phyloP scores from a whole-genome alignment of 78 protist genomes.

The Dictyostelium discoideum region DNA sequence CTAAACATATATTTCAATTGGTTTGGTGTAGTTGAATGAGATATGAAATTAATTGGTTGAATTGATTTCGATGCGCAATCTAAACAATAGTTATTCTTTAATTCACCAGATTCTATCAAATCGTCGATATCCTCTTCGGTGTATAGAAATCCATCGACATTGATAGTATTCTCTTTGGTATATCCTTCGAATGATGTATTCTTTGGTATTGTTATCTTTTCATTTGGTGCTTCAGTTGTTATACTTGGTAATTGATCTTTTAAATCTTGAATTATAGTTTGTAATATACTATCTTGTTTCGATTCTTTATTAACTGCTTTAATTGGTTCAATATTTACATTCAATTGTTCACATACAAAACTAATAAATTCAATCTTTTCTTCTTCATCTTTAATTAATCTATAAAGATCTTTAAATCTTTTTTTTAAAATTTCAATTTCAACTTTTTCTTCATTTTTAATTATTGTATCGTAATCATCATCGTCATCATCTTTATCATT shows the following conservation, averaged over 20 bases:
- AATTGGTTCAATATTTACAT: constrained; percentile 24
- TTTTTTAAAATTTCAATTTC: constrained; percentile 13
- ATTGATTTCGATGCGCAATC: constrained; percentile 72
- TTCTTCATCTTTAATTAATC: constrained; percentile 34
- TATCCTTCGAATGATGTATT: constrained; percentile 60
- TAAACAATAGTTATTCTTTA: constrained; percentile 44
- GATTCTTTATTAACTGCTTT: constrained; percentile 15
- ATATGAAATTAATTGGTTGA: constrained; percentile 42
- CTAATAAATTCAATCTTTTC: constrained; percentile 32
- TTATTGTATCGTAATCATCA: neutral
- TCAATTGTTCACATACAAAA: constrained; percentile 53
- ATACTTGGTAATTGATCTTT: constrained; percentile 44
- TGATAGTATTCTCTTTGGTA: constrained; percentile 64
- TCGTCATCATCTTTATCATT: neutral
- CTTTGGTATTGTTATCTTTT: constrained; percentile 63
- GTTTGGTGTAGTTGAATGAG: constrained; percentile 76
- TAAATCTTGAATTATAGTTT: constrained; percentile 54
- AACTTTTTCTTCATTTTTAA: neutral
- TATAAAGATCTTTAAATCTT: constrained; percentile 18
- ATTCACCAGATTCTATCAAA: constrained; percentile 42
- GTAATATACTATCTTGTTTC: constrained; percentile 5
- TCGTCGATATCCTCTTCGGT: constrained; percentile 74
- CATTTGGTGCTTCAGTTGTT: constrained; percentile 16
- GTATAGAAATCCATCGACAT: constrained; percentile 68
- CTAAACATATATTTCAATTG: constrained; percentile 76